A percentile compares a stretch with the other conserved stretches of the same genome.
Conservation (phyloP, 2,329 filamentous ascomycete species). For the Aureobasidium uvarum region DNA sequence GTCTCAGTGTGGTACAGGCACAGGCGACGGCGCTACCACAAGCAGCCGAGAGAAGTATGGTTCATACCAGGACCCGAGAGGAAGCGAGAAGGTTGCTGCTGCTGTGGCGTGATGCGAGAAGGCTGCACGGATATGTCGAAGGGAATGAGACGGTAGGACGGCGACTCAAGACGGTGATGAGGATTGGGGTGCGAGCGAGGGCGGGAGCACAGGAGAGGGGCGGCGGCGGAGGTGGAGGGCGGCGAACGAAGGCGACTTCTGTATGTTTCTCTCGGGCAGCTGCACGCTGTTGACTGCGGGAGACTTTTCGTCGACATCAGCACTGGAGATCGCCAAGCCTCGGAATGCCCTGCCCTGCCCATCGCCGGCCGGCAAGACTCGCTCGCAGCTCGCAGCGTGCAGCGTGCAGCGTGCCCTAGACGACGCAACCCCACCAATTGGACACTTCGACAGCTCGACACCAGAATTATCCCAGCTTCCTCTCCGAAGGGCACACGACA, state of each 20-base stretch:
- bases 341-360: background rate
- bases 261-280: background rate
- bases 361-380: background rate
- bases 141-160: slow-evolving; percentile 16
- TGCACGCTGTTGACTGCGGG: background rate
- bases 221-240: background rate
- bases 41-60: slow-evolving; percentile 21
- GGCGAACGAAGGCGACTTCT: slow-evolving; percentile 5
- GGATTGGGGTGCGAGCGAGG: background rate
- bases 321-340: background rate
- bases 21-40: slow-evolving; percentile 22
- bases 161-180: slow-evolving; percentile 5
- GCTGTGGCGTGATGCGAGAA: slow-evolving; percentile 13
- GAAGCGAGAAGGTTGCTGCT: background rate
- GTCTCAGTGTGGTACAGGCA: slow-evolving; percentile 8
- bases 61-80: slow-evolving; percentile 24
- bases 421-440: background rate
- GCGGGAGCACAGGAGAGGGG: background rate
- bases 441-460: slow-evolving; percentile 4
- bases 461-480: background rate
- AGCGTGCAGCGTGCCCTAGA: background rate
- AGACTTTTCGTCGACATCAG: slow-evolving; percentile 19
- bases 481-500: background rate
- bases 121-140: background rate
- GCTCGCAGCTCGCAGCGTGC: background rate